Percentiles rank a stretch among this genome's conserved stretches.
Evolutionary conservation across 192 early-diverging fungal genomes (phyloP).

Genomic region (Rhizoclosmatium sp.): DNA sequence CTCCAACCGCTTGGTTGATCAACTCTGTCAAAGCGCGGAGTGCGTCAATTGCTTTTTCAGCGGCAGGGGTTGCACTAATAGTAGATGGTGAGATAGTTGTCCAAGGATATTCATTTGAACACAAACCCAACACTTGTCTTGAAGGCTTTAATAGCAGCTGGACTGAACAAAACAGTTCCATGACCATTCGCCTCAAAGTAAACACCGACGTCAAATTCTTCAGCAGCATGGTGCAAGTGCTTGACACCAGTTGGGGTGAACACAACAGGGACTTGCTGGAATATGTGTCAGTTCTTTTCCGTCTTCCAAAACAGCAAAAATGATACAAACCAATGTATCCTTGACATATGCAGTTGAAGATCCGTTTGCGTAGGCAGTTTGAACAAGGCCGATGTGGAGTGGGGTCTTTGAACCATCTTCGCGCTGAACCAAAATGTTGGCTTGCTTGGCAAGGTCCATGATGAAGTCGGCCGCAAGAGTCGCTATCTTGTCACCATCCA

Average conservation of each 20-base stretch:
- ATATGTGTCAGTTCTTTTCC: neutral
- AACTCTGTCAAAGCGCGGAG: constrained; percentile 88
- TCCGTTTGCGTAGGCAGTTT: constrained; percentile 99
- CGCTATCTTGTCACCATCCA: constrained; percentile 99
- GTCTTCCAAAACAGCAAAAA: neutral
- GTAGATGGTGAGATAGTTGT: constrained; percentile 3
- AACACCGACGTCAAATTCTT: constrained; percentile 96
- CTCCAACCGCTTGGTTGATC: constrained; percentile 99
- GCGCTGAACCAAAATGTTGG: constrained; percentile 68
- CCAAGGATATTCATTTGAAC: neutral
- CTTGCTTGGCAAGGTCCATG: constrained; percentile 85
- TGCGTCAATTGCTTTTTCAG: constrained; percentile 78
- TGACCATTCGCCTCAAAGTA: constrained; percentile 99
- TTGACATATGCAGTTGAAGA: constrained; percentile 92
- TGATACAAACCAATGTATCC: constrained; percentile 75
- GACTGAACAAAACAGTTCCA: constrained; percentile 96
- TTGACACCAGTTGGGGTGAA: constrained; percentile 98
- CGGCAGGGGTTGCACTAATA: constrained; percentile 69
- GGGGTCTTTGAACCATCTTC: constrained; percentile 37
- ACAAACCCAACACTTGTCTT: constrained; percentile 66
- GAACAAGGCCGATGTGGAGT: constrained; percentile 93
- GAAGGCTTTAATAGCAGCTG: constrained; percentile 78
- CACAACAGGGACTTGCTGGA: constrained; percentile 88
- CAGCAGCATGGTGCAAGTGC: constrained; percentile 98
- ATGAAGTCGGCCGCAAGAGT: constrained; percentile 93